Evolutionary conservation across 305 asterid genomes (phyloP), one percentile per base, ranked within the genome.

Genomic region (Nicotiana rustica): DNA sequence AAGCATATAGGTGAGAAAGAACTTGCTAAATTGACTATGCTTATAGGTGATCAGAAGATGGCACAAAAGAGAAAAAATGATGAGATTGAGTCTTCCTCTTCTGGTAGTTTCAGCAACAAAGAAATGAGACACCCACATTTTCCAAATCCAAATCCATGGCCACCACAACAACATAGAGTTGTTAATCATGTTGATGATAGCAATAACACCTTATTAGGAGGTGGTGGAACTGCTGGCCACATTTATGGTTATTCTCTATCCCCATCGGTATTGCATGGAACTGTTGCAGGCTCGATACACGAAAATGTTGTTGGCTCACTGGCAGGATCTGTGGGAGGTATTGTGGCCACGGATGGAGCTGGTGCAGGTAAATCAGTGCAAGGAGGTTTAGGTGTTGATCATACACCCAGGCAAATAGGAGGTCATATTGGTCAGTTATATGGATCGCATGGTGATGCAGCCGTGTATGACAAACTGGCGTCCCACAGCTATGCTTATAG

Each of bases 51-150:
- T 73, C 79, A 73, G 4, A 73, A 73, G 79, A 61, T 71, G 66
- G 67, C 84, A n/a, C 88, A 84, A 19, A 93, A 92, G 86, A 86
- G 97, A 86, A 93, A 87, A 86, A 36, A 86, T 67, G 87, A 75
- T 4, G 96, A 89, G 77, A 64, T 76, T 0, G 92, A 90, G 67
- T 59, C 89, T 2, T 73, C n/a, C 17, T 85, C 88, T n/a, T 85
- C 88, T n/a, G 87, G 79, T 41, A 87, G 61, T 84, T 18, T 85
- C 41, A 91, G 83, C 83, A 67, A 57, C 85, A 91, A 85, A 79
- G 94, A 92, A 79, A 81, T 85, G 56, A 93, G 90, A 84, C 91
- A 90, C 2, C 25, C 83, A 18, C 91, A 92, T 29, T 85, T 86
- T 83, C 67, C 84, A 33, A 78, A 83, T 82, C 73, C 85, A 33